Conservation (phyloP, 2,329 filamentous ascomycete species). For the Teratosphaeria destructans region DNA sequence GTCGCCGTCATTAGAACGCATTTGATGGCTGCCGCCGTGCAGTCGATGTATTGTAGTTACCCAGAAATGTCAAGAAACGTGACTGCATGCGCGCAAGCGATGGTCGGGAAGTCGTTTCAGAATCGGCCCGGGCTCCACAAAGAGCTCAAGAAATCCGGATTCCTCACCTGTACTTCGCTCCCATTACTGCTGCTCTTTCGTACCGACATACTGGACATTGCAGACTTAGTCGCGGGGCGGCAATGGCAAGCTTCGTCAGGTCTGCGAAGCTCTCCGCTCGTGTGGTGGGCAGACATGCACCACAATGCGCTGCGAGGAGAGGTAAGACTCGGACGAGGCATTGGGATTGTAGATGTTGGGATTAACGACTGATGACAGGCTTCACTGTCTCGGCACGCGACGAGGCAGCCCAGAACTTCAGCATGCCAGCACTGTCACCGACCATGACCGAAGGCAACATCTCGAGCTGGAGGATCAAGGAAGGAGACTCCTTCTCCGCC, state of each 20-base stretch:
- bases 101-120: conserved; percentile 4
- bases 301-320: conserved; percentile 14
- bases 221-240: not conserved
- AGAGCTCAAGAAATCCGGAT: not conserved
- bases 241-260: conserved; percentile 22
- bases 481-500: conserved; percentile 70
- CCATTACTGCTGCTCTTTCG: conserved; percentile 8
- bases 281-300: conserved; percentile 18
- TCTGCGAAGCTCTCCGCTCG: conserved; percentile 20
- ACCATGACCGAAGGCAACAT: conserved; percentile 95
- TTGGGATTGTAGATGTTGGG: not conserved
- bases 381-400: conserved; percentile 17
- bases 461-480: conserved; percentile 73
- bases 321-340: conserved; percentile 8
- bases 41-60: not conserved
- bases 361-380: conserved; percentile 5
- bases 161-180: not conserved
- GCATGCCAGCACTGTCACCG: conserved; percentile 81
- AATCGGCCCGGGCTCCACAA: not conserved
- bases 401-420: conserved; percentile 74
- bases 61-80: not conserved
- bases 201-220: not conserved
- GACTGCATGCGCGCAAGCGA: not conserved
- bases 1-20: not conserved
- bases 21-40: not conserved